These are phyloP conservation scores for Teunomyces pallodes DNA, from an alignment of 805 yeast species.

Conservation along the genomic window DNA sequence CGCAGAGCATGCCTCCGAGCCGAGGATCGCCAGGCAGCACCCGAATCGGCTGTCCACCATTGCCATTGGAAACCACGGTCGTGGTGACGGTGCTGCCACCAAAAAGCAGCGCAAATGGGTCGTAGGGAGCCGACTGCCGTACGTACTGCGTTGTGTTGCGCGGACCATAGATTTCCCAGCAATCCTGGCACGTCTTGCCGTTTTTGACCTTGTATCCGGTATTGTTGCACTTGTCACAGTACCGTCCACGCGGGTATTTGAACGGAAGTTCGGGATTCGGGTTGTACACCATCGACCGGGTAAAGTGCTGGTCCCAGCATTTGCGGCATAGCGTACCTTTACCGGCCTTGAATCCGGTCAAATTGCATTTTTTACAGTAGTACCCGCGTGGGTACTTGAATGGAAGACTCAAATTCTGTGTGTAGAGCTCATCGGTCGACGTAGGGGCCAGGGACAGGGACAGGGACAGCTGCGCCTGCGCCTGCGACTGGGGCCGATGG, in stretches of 20 bases:
- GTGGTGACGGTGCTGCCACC: slow-evolving; percentile 3
- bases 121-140: background rate
- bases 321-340: slow-evolving; percentile 24
- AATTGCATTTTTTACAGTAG: slow-evolving; percentile 32
- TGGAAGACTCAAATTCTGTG: slow-evolving; percentile 17
- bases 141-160: slow-evolving; percentile 18
- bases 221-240: slow-evolving; percentile 69
- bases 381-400: slow-evolving; percentile 30
- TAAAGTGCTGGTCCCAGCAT: slow-evolving; percentile 31
- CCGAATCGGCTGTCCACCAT: slow-evolving; percentile 3
- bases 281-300: slow-evolving; percentile 36
- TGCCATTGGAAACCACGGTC: background rate
- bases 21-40: slow-evolving; percentile 74
- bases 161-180: slow-evolving; percentile 65
- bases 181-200: slow-evolving; percentile 64
- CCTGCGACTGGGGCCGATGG: slow-evolving; percentile 4
- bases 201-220: slow-evolving; percentile 65
- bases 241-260: slow-evolving; percentile 59
- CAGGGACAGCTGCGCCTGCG: slow-evolving; percentile 5
- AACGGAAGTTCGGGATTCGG: slow-evolving; percentile 57
- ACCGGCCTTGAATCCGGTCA: slow-evolving; percentile 30
- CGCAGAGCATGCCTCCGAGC: slow-evolving; percentile 71
- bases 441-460: background rate
- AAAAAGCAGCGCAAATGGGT: background rate
- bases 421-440: slow-evolving; percentile 12